Evolutionary conservation across 176 grass and related monocot genomes (phyloP).

Genomic region (Rhynchospora pubera): DNA sequence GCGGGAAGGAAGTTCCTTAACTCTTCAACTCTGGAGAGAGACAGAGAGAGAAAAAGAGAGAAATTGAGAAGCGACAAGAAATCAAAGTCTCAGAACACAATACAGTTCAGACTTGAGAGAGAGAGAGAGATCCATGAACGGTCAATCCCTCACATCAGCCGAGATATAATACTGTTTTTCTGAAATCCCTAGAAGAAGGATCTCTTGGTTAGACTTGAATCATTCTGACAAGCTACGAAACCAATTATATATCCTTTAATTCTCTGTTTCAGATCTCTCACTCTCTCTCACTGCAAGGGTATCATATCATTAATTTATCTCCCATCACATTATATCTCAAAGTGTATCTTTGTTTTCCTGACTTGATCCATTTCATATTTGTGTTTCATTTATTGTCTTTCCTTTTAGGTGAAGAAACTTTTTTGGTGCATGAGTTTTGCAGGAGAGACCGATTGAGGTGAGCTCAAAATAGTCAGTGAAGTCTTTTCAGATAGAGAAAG

Average conservation of each 20-base stretch:
- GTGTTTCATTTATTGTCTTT: not conserved
- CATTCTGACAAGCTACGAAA: not conserved
- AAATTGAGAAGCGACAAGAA: not conserved
- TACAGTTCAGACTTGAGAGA: not conserved
- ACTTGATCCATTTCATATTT: not conserved
- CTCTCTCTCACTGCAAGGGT: not conserved
- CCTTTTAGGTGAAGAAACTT: not conserved
- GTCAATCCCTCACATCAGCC: slow-evolving; percentile 32
- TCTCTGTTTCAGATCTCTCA: not conserved
- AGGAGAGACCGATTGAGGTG: not conserved
- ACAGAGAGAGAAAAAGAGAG: not conserved
- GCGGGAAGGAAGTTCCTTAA: too few relatives aligned
- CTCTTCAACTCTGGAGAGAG: not conserved
- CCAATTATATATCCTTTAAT: not conserved
- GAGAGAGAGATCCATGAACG: slow-evolving; percentile 11
- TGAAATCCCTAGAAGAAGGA: not conserved
- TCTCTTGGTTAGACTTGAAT: slow-evolving; percentile 14
- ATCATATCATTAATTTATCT: not conserved
- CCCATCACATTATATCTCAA: not conserved
- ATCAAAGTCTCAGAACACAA: slow-evolving; percentile 6
- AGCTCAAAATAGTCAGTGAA: not conserved
- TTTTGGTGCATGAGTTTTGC: not conserved
- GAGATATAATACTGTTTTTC: slow-evolving; percentile 16
- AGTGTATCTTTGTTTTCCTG: not conserved
- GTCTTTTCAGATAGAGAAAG: slow-evolving; percentile 7